Conservation (phyloP, 2,329 filamentous ascomycete genomes). For the Xylaria sp. region DNA sequence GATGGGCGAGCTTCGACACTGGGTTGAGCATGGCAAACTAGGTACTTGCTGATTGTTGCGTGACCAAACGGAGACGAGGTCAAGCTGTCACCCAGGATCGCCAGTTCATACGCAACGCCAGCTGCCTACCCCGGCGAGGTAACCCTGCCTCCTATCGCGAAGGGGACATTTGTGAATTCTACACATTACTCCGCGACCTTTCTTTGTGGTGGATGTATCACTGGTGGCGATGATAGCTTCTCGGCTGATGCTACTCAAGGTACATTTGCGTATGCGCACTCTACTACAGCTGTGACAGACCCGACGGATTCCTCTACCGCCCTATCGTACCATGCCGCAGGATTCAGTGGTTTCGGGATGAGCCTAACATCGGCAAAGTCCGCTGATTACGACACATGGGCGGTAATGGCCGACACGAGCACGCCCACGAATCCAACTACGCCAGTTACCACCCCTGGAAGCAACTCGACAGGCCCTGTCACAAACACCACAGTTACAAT, state of each 20-base stretch:
- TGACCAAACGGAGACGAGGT: slow-evolving; percentile 52
- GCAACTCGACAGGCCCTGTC: slow-evolving; percentile 20
- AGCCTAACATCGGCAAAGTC: slow-evolving; percentile 39
- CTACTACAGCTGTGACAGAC: slow-evolving; percentile 36
- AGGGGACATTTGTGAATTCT: slow-evolving; percentile 54
- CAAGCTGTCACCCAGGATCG: slow-evolving; percentile 34
- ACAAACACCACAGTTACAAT: slow-evolving; percentile 30
- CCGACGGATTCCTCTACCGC: slow-evolving; percentile 37
- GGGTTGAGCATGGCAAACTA: slow-evolving; percentile 50
- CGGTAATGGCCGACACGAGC: slow-evolving; percentile 23
- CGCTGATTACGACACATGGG: slow-evolving; percentile 35
- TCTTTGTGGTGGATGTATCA: slow-evolving; percentile 50
- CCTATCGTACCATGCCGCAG: slow-evolving; percentile 44
- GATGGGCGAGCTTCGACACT: slow-evolving; percentile 54
- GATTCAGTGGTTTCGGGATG: slow-evolving; percentile 43
- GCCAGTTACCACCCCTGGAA: slow-evolving; percentile 8
- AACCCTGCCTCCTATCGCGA: slow-evolving; percentile 48
- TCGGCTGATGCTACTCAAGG: slow-evolving; percentile 28
- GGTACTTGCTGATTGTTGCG: slow-evolving; percentile 51
- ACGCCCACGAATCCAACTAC: slow-evolving; percentile 8
- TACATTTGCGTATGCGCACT: slow-evolving; percentile 46
- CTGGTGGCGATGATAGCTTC: slow-evolving; percentile 39
- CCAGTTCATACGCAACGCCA: slow-evolving; percentile 49
- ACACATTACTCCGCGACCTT: slow-evolving; percentile 59
- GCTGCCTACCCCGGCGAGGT: slow-evolving; percentile 47